These are phyloP conservation scores for Erysimum cheiri DNA, from an alignment of 441 rosid species.

Conservation along the genomic window DNA sequence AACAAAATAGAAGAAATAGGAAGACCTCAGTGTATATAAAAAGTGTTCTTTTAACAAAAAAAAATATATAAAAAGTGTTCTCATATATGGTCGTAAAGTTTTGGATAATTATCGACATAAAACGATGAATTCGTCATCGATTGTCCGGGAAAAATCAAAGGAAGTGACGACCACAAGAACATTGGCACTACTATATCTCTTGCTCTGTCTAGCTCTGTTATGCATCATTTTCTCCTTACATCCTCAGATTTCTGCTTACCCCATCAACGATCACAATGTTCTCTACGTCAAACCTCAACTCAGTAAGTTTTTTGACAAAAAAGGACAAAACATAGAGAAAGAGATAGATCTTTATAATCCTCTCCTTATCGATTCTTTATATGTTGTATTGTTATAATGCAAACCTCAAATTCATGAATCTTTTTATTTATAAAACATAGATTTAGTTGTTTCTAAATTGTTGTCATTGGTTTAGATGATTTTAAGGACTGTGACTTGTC, in stretches of 20 bases:
- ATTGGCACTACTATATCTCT: not conserved
- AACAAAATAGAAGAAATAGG: too few species aligned
- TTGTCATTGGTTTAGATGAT: conserved; percentile 23
- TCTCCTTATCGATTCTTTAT: not conserved
- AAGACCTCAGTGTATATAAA: too few species aligned
- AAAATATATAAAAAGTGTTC: not conserved
- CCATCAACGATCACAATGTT: not conserved
- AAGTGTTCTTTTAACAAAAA: too few species aligned
- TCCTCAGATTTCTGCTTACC: not conserved
- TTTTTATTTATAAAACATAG: not conserved
- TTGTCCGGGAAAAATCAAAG: not conserved
- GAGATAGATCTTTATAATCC: not conserved
- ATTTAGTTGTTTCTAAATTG: not conserved
- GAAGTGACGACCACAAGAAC: not conserved
- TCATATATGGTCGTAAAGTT: not conserved
- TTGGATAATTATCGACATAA: not conserved
- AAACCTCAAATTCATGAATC: not conserved
- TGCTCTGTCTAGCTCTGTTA: not conserved
- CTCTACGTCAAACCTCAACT: conserved; percentile 17
- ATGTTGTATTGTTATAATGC: not conserved
- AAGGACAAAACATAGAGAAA: too few species aligned
- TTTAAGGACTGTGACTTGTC: conserved; percentile 56
- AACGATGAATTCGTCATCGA: not conserved
- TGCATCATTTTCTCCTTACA: not conserved
- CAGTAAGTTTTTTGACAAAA: conserved; percentile 7